These are phyloP conservation scores for Exsudoporus frostii DNA, from an alignment of 768 basidiomycete species.

Conservation along the genomic window DNA sequence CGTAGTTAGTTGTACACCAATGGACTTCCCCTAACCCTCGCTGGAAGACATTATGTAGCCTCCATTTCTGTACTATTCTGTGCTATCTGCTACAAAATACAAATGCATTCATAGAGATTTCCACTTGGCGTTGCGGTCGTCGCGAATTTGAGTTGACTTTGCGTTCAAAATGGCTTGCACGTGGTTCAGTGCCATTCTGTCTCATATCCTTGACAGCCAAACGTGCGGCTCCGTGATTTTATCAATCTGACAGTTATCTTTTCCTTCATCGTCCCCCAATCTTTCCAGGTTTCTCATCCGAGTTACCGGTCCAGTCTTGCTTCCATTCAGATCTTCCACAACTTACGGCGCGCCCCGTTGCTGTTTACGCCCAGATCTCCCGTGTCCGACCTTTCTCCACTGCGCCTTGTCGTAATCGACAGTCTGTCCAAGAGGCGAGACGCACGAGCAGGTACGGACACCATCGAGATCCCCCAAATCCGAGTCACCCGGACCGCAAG, in stretches of 20 bases:
- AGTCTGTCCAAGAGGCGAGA: constrained; percentile 3
- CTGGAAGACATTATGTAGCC: constrained; percentile 32
- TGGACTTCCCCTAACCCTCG: constrained; percentile 23
- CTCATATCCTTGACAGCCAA: background rate
- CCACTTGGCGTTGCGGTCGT: constrained; percentile 1
- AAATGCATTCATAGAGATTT: constrained; percentile 19
- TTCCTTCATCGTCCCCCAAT: background rate
- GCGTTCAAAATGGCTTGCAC: background rate
- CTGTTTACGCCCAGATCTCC: background rate
- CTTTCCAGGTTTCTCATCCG: too few species aligned
- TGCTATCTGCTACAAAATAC: constrained; percentile 14
- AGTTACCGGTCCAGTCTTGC: too few species aligned
- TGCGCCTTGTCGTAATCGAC: constrained; percentile 23
- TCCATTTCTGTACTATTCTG: constrained; percentile 24
- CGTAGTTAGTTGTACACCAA: constrained; percentile 33
- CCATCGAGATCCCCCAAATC: background rate
- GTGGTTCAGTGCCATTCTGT: constrained; percentile 9
- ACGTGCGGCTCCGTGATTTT: background rate
- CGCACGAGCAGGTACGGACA: background rate
- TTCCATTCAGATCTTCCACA: background rate
- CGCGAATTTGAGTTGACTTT: constrained; percentile 9
- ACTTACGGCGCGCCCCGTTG: constrained; percentile 13
- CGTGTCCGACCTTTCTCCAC: constrained; percentile 16
- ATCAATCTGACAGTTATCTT: background rate
- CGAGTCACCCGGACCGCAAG: background rate